A percentile compares a stretch with the other conserved stretches of the same genome.
Evolutionary conservation across 345 rosid genomes (phyloP).

Genomic region (Eucalyptus regnans): DNA sequence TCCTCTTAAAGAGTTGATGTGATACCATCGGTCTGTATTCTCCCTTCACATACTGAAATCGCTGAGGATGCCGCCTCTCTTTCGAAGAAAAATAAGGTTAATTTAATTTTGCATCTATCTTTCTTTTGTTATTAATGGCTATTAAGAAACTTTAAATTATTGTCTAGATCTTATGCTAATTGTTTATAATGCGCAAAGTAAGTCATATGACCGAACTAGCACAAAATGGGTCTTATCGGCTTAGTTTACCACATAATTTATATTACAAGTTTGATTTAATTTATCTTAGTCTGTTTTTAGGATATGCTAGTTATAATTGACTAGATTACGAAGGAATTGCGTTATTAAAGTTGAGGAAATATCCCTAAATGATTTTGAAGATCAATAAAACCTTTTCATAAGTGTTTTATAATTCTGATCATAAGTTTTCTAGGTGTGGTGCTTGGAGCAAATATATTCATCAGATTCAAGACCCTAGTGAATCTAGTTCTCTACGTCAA

Average conservation of each 20-base stretch:
- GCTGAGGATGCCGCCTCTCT: not conserved
- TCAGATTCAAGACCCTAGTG: too few relatives aligned
- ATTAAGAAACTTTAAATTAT: not conserved
- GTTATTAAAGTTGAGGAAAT: not conserved
- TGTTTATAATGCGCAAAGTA: too few relatives aligned
- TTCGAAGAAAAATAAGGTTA: not conserved
- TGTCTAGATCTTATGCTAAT: not conserved
- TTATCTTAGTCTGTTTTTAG: not conserved
- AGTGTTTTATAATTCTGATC: too few relatives aligned
- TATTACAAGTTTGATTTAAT: not conserved
- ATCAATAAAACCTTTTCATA: too few relatives aligned
- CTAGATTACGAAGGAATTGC: not conserved
- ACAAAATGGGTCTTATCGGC: not conserved
- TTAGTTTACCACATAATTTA: not conserved
- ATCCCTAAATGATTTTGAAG: too few relatives aligned
- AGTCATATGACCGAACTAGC: not conserved
- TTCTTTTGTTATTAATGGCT: not conserved
- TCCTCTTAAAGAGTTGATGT: not conserved
- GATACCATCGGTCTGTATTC: not conserved
- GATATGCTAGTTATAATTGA: not conserved
- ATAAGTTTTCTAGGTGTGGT: too few relatives aligned
- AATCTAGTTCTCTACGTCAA: too few relatives aligned
- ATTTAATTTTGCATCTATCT: not conserved
- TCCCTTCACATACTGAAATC: not conserved
- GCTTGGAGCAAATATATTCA: too few relatives aligned